These are phyloP conservation scores for Calonectria leucothoes DNA, from an alignment of 2,329 filamentous ascomycete species.

Conservation along the genomic window DNA sequence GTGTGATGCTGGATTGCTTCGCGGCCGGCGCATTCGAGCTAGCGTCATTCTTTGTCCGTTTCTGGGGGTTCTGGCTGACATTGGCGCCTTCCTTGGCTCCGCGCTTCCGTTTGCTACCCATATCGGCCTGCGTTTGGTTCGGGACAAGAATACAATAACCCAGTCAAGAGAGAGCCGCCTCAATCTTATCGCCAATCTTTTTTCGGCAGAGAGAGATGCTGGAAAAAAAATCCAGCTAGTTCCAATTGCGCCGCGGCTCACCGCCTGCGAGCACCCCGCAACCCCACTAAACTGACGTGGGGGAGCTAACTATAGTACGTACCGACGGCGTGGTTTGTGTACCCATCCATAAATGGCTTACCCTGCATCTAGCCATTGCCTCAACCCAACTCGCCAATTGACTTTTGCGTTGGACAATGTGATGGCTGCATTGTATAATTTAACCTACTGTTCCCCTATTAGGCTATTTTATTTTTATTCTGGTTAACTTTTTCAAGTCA, in stretches of 20 bases:
- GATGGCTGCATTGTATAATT: background rate
- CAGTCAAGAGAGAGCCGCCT: conserved; percentile 3
- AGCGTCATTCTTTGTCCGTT: conserved; percentile 47
- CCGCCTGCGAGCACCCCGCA: conserved; percentile 35
- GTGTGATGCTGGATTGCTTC: conserved; percentile 39
- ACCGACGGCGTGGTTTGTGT: background rate
- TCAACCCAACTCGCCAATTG: background rate
- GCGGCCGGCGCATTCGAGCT: conserved; percentile 32
- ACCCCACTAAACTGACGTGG: conserved; percentile 30
- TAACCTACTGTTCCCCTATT: background rate
- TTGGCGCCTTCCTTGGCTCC: conserved; percentile 46
- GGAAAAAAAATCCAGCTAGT: conserved; percentile 30
- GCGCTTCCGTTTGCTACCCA: conserved; percentile 52
- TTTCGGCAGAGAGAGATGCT: conserved; percentile 12
- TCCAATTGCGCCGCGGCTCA: conserved; percentile 33
- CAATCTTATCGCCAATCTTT: conserved; percentile 24
- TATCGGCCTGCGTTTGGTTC: conserved; percentile 27
- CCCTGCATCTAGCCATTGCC: background rate
- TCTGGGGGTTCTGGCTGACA: conserved; percentile 38
- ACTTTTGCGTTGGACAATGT: background rate
- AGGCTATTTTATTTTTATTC: too few relatives aligned
- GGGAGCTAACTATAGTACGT: background rate
- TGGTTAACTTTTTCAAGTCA: too few relatives aligned
- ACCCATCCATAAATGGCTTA: background rate
- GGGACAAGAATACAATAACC: conserved; percentile 1